Evolutionary conservation across 2,329 filamentous ascomycete species (phyloP).

Genomic region (Neonectria sp.): DNA sequence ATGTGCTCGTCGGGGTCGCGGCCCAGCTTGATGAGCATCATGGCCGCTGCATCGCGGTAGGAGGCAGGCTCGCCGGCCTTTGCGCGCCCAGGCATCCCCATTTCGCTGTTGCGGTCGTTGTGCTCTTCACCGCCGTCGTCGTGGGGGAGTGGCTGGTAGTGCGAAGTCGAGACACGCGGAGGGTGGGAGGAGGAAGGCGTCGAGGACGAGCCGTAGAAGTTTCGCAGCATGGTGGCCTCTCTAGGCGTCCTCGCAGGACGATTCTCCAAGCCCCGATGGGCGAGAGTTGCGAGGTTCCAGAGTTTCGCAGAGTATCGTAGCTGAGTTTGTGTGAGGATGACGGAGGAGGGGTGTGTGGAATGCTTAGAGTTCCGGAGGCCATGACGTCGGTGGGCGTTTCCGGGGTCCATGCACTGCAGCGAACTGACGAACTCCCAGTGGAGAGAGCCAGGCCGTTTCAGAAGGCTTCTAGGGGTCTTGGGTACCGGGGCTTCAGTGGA

Average conservation of each 20-base stretch:
- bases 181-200: slow-evolving; percentile 14
- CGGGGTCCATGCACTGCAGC: not conserved
- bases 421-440: not conserved
- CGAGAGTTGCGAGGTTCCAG: slow-evolving; percentile 23
- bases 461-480: not conserved
- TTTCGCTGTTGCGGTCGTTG: slow-evolving; percentile 23
- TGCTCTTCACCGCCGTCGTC: slow-evolving; percentile 35
- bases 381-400: slow-evolving; percentile 4
- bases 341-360: slow-evolving; percentile 5
- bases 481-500: not conserved
- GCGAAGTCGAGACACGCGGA: slow-evolving; percentile 25
- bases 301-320: slow-evolving; percentile 5
- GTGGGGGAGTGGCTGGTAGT: slow-evolving; percentile 45
- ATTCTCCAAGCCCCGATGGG: slow-evolving; percentile 29
- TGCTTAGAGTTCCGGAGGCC: not conserved
- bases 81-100: slow-evolving; percentile 6
- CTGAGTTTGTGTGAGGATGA: slow-evolving; percentile 8
- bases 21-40: slow-evolving; percentile 60
- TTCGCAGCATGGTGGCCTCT: slow-evolving; percentile 37
- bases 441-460: not conserved
- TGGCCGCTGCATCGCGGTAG: slow-evolving; percentile 61
- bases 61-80: slow-evolving; percentile 8
- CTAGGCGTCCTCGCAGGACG: slow-evolving; percentile 28
- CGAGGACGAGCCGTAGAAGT: slow-evolving; percentile 29
- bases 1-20: slow-evolving; percentile 53